These are phyloP conservation scores for Zygoascus meyerae DNA, from an alignment of 1,139 yeast genomes.

Conservation along the genomic window DNA sequence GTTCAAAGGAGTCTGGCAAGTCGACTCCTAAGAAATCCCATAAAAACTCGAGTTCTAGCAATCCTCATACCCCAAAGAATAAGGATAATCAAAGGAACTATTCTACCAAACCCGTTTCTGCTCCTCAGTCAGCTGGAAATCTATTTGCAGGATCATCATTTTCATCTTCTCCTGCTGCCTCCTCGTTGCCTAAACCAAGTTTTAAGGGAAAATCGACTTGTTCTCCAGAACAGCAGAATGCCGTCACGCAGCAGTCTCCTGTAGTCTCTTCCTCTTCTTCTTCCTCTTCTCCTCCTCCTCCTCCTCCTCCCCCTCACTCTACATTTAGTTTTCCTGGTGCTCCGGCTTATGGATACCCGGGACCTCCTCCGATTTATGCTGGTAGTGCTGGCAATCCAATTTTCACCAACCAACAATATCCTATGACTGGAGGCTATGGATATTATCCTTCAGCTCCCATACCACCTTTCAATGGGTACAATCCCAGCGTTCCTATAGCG, in stretches of 20 bases:
- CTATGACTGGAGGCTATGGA: too few relatives aligned
- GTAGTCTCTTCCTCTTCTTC: conserved; percentile 9
- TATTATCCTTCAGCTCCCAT: too few relatives aligned
- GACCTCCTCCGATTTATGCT: too few relatives aligned
- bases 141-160: conserved; percentile 39
- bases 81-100: not conserved
- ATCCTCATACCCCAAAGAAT: conserved; percentile 1
- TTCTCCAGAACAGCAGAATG: conserved; percentile 6
- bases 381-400: too few relatives aligned
- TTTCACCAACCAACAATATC: too few relatives aligned
- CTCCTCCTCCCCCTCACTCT: not conserved
- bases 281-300: not conserved
- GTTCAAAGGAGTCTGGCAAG: not conserved
- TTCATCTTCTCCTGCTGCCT: conserved; percentile 41
- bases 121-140: conserved; percentile 11
- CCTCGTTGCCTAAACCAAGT: conserved; percentile 39
- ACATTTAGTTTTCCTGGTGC: too few relatives aligned
- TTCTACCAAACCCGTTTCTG: conserved; percentile 7
- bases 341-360: too few relatives aligned
- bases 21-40: conserved; percentile 12
- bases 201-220: conserved; percentile 25
- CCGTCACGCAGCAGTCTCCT: not conserved
- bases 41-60: conserved; percentile 5
- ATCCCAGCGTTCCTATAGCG: not conserved
- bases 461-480: too few relatives aligned